Evolutionary conservation across 306 rosid species (phyloP), one percentile per base, ranked within the genome.

Genomic region (Elaeagnus macrophylla): DNA sequence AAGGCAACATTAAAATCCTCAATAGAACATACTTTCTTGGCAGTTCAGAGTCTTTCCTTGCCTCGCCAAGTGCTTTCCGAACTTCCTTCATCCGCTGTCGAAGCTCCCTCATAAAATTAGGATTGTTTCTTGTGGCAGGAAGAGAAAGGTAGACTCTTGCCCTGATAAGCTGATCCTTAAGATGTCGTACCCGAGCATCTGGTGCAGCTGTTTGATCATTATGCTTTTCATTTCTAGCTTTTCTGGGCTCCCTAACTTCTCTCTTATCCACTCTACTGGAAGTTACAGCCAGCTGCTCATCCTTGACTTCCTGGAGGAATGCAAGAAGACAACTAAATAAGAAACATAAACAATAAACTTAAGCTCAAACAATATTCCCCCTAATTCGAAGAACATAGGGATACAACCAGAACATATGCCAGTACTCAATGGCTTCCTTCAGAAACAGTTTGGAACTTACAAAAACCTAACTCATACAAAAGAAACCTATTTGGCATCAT

Each of bases 71-170:
- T 46, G 79, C 66, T 57, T 84, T 78, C 54, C 77, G 69, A 63
- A 82, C 73, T 69, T 91, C 99, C 77, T 87, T 91, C 46, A 91
- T 48, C 64, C 94, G 80, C 57, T 75, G 49, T 9, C 99, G 89
- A 67, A 91, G 80, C 68, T 91, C 99, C 74, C 99, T 80, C 36
- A 79, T 75, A 61, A 91, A 87, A 52, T 87, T 96, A 50, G 99
- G 89, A 55, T 82, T 91, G 75, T 63, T 80, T 79, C 69, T 80
- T 10, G 77, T 57, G 16, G 77, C 82, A 5, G 96, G 85, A 67
- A 91, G 83, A 42, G 99, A 87, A 49, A 91, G 95, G 75, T 71
- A 87, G 50, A 84, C 87, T 70, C 54, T 91, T 17, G 99, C 96
- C 65, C 84, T 81, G 60, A 91, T 73, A 51, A 91, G 87, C 72